These are phyloP conservation scores for Ganoderma resinaceum DNA, from an alignment of 1,284 basidiomycete genomes.

Conservation along the genomic window DNA sequence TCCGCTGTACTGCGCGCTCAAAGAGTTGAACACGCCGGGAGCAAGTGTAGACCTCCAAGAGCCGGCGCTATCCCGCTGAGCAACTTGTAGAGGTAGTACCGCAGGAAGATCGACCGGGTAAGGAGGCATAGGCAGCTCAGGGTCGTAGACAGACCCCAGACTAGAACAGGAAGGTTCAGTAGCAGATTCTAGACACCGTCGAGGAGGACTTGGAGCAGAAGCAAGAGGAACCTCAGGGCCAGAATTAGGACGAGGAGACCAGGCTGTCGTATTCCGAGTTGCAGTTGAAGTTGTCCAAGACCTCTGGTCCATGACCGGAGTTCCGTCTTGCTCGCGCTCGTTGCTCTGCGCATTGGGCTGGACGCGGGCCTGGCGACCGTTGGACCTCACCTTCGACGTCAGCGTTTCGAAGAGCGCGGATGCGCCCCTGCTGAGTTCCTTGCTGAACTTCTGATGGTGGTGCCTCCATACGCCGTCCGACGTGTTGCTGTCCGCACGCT, in stretches of 20 bases:
- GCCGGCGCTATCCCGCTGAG: conserved; percentile 10
- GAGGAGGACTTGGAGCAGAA: conserved; percentile 1
- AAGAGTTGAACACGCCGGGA: conserved; percentile 34
- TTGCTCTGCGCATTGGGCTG: background rate
- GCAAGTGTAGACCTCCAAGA: conserved; percentile 40
- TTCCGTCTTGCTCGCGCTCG: conserved; percentile 12
- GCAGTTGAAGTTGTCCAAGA: conserved; percentile 10
- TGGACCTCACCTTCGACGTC: conserved; percentile 27
- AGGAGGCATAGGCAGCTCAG: conserved; percentile 16
- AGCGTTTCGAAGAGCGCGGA: conserved; percentile 59
- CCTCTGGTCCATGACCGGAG: conserved; percentile 16
- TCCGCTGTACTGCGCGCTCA: conserved; percentile 46
- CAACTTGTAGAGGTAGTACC: background rate
- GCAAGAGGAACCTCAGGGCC: background rate
- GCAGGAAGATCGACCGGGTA: background rate
- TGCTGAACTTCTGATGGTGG: conserved; percentile 33
- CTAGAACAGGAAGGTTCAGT: conserved; percentile 31
- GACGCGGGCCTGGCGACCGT: background rate
- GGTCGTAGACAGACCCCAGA: conserved; percentile 36
- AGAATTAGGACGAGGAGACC: conserved; percentile 5
- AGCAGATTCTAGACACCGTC: conserved; percentile 19
- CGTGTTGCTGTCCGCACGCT: conserved; percentile 53
- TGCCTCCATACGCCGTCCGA: conserved; percentile 45
- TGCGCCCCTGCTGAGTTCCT: conserved; percentile 56
- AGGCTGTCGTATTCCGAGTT: background rate